Evolutionary conservation across 2,329 filamentous ascomycete genomes (phyloP).

Genomic region (Colletotrichum falcatum): DNA sequence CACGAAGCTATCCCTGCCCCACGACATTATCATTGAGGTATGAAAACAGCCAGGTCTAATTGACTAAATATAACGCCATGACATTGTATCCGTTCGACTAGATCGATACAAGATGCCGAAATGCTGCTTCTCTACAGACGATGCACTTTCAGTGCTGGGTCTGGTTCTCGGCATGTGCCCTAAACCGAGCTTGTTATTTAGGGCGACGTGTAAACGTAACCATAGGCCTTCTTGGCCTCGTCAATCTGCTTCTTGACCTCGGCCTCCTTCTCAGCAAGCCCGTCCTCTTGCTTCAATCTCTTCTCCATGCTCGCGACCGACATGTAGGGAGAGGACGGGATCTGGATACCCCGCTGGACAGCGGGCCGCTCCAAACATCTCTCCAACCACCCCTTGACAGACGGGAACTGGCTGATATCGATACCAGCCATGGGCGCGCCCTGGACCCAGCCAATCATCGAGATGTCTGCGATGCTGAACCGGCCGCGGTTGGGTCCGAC

Average conservation of each 20-base stretch:
- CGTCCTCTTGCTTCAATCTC: conserved; percentile 58
- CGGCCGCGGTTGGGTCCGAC: conserved; percentile 66
- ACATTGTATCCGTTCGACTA: not conserved
- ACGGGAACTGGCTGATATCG: conserved; percentile 73
- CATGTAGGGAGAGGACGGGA: conserved; percentile 62
- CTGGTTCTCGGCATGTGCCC: not conserved
- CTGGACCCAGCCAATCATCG: conserved; percentile 76
- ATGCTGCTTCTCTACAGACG: not conserved
- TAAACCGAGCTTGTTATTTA: not conserved
- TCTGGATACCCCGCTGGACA: conserved; percentile 71
- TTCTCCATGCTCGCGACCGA: conserved; percentile 55
- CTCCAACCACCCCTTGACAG: conserved; percentile 75
- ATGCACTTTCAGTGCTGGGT: not conserved
- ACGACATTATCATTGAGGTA: no score
- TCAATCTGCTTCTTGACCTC: conserved; percentile 46
- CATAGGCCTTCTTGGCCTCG: conserved; percentile 45
- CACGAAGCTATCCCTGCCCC: no score
- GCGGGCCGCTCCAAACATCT: conserved; percentile 69
- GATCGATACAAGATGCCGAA: not conserved
- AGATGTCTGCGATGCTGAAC: conserved; percentile 78
- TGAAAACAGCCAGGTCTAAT: no score
- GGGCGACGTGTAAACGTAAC: conserved; percentile 52
- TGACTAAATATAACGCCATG: not conserved
- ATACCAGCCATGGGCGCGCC: conserved; percentile 68
- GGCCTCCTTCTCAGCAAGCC: conserved; percentile 60